These are phyloP conservation scores for Peribolospora baueri DNA, from an alignment of 768 basidiomycete genomes.

Conservation along the genomic window DNA sequence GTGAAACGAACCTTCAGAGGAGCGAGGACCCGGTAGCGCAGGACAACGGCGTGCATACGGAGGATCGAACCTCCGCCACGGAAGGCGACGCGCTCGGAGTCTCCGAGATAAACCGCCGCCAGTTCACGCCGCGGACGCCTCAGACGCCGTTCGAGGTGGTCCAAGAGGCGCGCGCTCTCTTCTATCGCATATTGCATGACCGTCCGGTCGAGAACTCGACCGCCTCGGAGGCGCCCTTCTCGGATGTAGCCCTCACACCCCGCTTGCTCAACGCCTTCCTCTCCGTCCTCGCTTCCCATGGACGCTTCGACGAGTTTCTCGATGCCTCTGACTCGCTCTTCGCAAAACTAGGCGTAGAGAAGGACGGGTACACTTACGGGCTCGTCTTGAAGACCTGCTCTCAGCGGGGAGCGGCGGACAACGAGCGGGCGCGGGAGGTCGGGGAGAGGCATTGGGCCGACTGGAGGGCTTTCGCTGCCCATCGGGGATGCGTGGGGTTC, in stretches of 20 bases:
- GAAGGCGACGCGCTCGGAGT: background rate
- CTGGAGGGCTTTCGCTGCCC: too few species aligned
- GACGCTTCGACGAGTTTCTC: constrained; percentile 27
- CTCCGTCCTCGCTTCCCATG: constrained; percentile 43
- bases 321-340: constrained; percentile 33
- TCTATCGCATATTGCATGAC: background rate
- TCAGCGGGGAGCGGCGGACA: background rate
- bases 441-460: too few species aligned
- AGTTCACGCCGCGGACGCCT: constrained; percentile 3
- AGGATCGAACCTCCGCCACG: background rate
- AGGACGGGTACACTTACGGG: constrained; percentile 34
- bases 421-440: background rate
- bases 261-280: constrained; percentile 57
- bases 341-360: constrained; percentile 21
- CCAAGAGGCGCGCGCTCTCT: constrained; percentile 7
- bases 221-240: constrained; percentile 24
- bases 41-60: too few species aligned
- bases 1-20: too few species aligned
- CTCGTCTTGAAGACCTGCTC: constrained; percentile 43
- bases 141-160: constrained; percentile 9
- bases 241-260: constrained; percentile 32
- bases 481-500: too few species aligned
- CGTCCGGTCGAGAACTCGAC: constrained; percentile 1
- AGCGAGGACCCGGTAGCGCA: too few species aligned
- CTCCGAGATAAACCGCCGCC: background rate